Evolutionary conservation across 768 basidiomycete genomes (phyloP).

Genomic region (Boletellus ananas): DNA sequence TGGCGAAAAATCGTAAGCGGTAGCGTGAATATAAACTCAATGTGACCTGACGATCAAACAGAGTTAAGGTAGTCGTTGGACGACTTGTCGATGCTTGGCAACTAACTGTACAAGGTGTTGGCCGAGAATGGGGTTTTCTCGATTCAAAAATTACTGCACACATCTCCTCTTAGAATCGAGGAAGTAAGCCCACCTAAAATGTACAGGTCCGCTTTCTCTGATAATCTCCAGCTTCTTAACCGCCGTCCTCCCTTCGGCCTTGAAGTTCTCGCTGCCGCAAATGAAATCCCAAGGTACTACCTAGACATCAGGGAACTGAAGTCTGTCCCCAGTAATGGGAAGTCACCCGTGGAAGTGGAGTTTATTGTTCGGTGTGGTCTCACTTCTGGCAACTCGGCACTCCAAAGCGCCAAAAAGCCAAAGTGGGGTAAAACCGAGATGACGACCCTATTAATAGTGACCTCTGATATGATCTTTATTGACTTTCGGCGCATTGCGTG

Average conservation of each 20-base stretch:
- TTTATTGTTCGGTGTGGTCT: conserved; percentile 59
- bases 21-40: background rate
- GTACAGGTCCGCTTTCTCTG: background rate
- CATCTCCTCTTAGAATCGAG: conserved; percentile 61
- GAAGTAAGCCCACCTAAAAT: conserved; percentile 40
- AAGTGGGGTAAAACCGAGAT: conserved; percentile 48
- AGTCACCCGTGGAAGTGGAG: conserved; percentile 52
- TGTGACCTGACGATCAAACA: conserved; percentile 6
- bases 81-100: background rate
- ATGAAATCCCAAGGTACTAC: conserved; percentile 63
- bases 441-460: conserved; percentile 70
- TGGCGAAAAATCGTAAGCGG: conserved; percentile 83
- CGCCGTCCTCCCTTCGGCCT: conserved; percentile 72
- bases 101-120: conserved; percentile 51
- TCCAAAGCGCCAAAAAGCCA: conserved; percentile 43
- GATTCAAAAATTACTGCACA: conserved; percentile 51
- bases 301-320: conserved; percentile 48
- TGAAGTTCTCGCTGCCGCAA: conserved; percentile 56
- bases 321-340: conserved; percentile 41
- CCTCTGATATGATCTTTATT: conserved; percentile 69
- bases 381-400: conserved; percentile 25
- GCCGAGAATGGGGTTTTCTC: conserved; percentile 69
- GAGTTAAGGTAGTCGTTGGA: conserved; percentile 23
- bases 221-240: conserved; percentile 56
- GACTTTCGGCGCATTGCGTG: conserved; percentile 81